A percentile compares a stretch with the other conserved stretches of the same genome.
Evolutionary conservation across 2,329 filamentous ascomycete species (phyloP).

Genomic region (Pseudogymnoascus sp.): DNA sequence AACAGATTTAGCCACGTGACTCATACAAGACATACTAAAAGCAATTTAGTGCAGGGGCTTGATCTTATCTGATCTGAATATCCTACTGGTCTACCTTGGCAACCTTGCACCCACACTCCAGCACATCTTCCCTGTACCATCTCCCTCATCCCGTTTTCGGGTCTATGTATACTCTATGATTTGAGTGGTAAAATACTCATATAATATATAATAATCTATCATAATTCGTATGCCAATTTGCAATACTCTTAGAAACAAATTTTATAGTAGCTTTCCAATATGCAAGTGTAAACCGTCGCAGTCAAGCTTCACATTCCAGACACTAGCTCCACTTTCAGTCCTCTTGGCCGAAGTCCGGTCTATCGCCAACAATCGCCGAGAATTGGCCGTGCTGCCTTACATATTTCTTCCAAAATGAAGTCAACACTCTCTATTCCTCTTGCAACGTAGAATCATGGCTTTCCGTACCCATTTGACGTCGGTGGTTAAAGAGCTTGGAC

Average conservation of each 20-base stretch:
- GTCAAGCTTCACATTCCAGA: not conserved
- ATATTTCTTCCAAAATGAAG: not conserved
- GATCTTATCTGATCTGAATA: not conserved
- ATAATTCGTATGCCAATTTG: not conserved
- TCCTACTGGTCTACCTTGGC: not conserved
- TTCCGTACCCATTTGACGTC: not conserved
- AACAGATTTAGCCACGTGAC: not conserved
- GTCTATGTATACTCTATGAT: not conserved
- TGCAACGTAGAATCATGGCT: not conserved
- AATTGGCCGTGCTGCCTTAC: not conserved
- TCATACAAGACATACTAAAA: not conserved
- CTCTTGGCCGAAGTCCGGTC: not conserved
- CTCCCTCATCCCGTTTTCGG: not conserved
- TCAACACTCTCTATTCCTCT: not conserved
- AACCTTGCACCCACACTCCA: not conserved
- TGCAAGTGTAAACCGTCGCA: not conserved
- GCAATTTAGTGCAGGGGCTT: not conserved
- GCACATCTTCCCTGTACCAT: too few relatives aligned
- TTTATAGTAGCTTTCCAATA: not conserved
- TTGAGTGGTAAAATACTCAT: not conserved
- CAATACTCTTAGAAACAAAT: not conserved
- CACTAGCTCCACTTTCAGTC: not conserved
- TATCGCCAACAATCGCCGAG: not conserved
- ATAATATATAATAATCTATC: not conserved
- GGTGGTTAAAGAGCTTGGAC: constrained; percentile 33